Base-by-base conservation (phyloP, 208 protist species). In the Naegleria lovaniensis region DNA sequence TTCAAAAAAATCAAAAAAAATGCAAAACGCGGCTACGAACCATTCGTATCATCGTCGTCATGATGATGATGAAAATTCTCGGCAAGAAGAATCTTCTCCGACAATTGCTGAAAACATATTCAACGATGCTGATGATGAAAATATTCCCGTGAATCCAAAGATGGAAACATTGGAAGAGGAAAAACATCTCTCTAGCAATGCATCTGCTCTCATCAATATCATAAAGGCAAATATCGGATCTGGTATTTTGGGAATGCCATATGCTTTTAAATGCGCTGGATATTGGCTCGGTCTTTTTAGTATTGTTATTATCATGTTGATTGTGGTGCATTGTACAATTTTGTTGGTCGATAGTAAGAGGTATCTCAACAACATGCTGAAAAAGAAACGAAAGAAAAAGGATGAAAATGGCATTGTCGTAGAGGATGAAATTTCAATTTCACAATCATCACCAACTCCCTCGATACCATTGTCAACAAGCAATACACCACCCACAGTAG, bases 151-250 rank as follows among this genome's bases (percentile, higher is more conserved):
- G n/a, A n/a, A n/a, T n/a, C n/a, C n/a, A n/a, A n/a, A n/a, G n/a
- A n/a, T n/a, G n/a, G n/a, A n/a, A n/a, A n/a, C n/a, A n/a, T n/a
- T n/a, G n/a, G 15, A 75, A 29, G 58, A 75, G 9, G 67, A 79
- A 29, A 36, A 29, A 36, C 67, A 79, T 33, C 25, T 79, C 6
- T 79, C 67, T 2, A 36, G 29, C 25, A 85, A 85, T 48, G 16
- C n/a, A 51, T 48, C 33, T 0, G 29, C 83, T 40, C 25, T 85
- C 0, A 29, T 85, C 19, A 85, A 85, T 43, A 85, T 48, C n/a
- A 85, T 85, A 29, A 85, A 85, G 41, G 83, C 83, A 48, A 85
- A 85, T 48, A 85, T 85, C 41, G 83, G 83, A 43, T 48, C 39
- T 0, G 83, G 83, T 25, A 85, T 85, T 48, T 48, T 85, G 5